A percentile compares a stretch with the other conserved stretches of the same genome.
Conservation (phyloP, 1,284 basidiomycete species). For the Ustilago cynodontis region DNA sequence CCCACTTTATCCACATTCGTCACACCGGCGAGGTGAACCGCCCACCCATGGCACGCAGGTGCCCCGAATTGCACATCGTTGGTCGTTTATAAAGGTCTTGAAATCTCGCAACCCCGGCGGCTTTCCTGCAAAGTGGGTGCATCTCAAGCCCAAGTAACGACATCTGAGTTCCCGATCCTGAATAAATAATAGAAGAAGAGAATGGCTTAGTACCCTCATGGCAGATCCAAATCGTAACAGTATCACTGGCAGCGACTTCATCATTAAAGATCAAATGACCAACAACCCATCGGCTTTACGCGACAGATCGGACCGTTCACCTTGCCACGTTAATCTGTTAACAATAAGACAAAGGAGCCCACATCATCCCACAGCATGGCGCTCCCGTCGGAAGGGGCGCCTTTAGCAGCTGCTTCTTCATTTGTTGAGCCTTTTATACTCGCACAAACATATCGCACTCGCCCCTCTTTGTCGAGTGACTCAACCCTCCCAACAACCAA, state of each 20-base stretch:
- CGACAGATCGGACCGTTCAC: neutral
- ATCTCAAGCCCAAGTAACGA: too few relatives aligned
- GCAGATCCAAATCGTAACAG: neutral
- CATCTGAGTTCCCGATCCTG: too few relatives aligned
- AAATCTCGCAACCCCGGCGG: neutral
- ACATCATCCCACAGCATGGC: neutral
- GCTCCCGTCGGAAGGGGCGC: conserved; percentile 1
- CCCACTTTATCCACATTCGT: too few relatives aligned
- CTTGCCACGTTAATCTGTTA: neutral
- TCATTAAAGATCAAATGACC: neutral
- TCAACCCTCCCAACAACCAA: neutral
- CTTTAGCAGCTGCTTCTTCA: neutral
- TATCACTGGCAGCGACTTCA: neutral
- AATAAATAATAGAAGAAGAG: too few relatives aligned
- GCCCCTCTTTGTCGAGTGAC: neutral
- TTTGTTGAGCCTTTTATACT: neutral
- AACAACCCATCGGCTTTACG: neutral
- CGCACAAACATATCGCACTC: too few relatives aligned
- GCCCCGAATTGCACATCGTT: too few relatives aligned
- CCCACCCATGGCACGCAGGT: neutral
- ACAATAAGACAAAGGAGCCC: neutral
- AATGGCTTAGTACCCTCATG: too few relatives aligned
- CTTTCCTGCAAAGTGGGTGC: neutral
- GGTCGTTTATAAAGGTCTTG: too few relatives aligned
- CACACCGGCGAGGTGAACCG: neutral